These are phyloP conservation scores for Penicillium cinerascens DNA, from an alignment of 495 filamentous ascomycete species.

Conservation along the genomic window DNA sequence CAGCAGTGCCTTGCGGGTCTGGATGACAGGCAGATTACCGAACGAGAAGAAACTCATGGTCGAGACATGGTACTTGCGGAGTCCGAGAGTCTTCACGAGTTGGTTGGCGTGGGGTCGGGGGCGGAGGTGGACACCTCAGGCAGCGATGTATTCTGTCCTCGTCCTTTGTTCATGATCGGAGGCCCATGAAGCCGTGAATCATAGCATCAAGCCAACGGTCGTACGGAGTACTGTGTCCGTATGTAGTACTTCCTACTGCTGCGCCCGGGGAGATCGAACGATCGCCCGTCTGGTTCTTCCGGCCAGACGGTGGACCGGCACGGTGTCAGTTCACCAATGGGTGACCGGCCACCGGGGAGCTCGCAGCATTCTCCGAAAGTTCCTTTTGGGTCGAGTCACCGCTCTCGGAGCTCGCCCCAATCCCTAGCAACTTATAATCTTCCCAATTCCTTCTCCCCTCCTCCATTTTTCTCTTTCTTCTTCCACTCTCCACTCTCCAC, in stretches of 20 bases:
- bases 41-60: constrained; percentile 41
- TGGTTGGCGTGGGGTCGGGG: not conserved
- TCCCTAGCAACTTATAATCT: constrained; percentile 8
- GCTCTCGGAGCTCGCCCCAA: not conserved
- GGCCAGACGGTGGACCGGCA: not conserved
- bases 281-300: not conserved
- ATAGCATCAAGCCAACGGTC: too few species aligned
- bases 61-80: constrained; percentile 17
- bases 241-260: too few species aligned
- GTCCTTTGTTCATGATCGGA: too few species aligned
- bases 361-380: constrained; percentile 21
- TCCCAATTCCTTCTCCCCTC: constrained; percentile 17
- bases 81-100: not conserved
- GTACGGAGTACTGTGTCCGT: not conserved
- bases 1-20: constrained; percentile 79
- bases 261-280: not conserved
- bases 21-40: constrained; percentile 46
- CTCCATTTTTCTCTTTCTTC: constrained; percentile 3
- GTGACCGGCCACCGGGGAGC: not conserved
- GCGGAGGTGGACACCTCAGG: constrained; percentile 16
- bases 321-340: not conserved
- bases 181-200: too few species aligned
- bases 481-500: constrained; percentile 16
- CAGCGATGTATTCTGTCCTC: not conserved
- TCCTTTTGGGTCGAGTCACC: too few species aligned